Evolutionary conservation across 2,329 filamentous ascomycete genomes (phyloP), one percentile per base, ranked within the genome.

Genomic region (Amesomyces nigricolor): DNA sequence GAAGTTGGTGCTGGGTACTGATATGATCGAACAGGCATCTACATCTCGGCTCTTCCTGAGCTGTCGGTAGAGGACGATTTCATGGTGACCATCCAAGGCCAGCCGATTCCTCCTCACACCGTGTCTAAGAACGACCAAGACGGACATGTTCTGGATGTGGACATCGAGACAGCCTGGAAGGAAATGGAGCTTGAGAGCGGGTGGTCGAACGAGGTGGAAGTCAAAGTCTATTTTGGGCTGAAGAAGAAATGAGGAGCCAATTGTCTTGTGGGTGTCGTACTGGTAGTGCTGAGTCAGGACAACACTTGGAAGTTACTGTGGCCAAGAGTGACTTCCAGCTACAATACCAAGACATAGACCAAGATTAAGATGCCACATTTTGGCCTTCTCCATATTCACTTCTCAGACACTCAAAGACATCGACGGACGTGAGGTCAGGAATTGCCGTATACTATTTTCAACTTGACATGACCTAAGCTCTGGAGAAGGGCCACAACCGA

Each of bases 171-270:
- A 30, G 92, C 92, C 0, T 97, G 91, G 91, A 79, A 80, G 45
- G 82, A 88, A 64, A 78, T 91, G 74, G 80, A 78, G 0, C 75
- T 94, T 53, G 73, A 83, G 56, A 78, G 81, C 38, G 83, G 86
- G 7, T 95, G 88, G 86, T 86, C 83, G 61, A 95, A 96, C 67
- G 88, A 95, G 68, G 79, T 91, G 38, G 77, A 81, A 58, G 73
- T 95, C 42, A 85, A 85, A 67, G 69, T 90, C 5, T 85, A 75
- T 54, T 76, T 81, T 47, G 68, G 69, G 22, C 64, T 74, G 45
- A 75, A 73, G 44, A 56, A 52, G 44, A 54, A 42, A 44, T 47
- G 39, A 29, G 17, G 22, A 26, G 2, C 6, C 22, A 26, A 6
- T 26, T 26, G 22, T 26, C 4, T 2, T 5, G 22, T 22, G 22